Base-by-base conservation (phyloP, 2,329 filamentous ascomycete species). In the Neurospora sp. region DNA sequence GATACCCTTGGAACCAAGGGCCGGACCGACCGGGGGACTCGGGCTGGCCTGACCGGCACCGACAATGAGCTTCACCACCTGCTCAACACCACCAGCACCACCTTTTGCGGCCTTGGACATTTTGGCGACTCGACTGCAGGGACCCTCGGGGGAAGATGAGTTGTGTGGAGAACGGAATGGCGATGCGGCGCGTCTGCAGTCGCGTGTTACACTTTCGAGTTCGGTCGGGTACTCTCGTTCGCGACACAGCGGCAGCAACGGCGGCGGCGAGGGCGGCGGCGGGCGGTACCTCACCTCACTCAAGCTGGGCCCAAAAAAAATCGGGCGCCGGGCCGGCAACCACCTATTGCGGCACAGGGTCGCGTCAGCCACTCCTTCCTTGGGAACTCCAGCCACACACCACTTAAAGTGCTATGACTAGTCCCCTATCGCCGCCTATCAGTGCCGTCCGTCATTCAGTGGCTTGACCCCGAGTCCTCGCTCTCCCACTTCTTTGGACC, bases 21-120 rank as follows among this genome's bases (percentile, higher is more conserved):
- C 96, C 71, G 96, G 96, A 85, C 96, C 96, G 77, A 99, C 94
- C 4, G 96, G 96, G 40, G 96, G 96, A 82, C 93, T 96, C 38
- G 96, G 96, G 77, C 90, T 95, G 71, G 96, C 96, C 81, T 97
- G 93, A 36, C 96, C 96, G 70, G 96, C 96, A 77, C 95, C 96
- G 72, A 99, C 96, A 75, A 99, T 97, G 81, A 99, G 88, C 84
- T 98, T 99, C 80, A 99, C 94, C 71, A 98, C 90, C 81, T 92
- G 89, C 78, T 96, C 87, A 52, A 82, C 79, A 40, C 74, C 81
- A 69, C 78, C 78, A 62, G 78, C 78, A 46, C 78, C 81, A 71
- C 78, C 77, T 69, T 80, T 79, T 72, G 80, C 78, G 28, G 52
- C 52, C 76, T 86, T 88, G 38, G 86, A 87, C 87, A 89, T 89